Base-by-base conservation (phyloP, 805 yeast species). In the Metschnikowia arizonensis region DNA sequence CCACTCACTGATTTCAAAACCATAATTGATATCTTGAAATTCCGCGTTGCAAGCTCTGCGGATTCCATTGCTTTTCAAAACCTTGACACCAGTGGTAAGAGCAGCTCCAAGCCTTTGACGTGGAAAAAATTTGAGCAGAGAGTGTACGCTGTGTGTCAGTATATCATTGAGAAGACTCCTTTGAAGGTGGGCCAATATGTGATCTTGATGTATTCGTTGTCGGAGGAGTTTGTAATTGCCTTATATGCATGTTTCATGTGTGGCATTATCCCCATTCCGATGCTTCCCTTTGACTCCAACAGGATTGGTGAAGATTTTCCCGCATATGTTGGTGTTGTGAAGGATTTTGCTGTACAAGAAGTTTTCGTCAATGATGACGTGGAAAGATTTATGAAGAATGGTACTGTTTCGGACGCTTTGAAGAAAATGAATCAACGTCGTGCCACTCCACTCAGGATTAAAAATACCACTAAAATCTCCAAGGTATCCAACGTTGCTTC, bases 41-140 rank as follows among this genome's bases (percentile, higher is more conserved):
- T 89, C 76, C 74, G 99, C 49, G 83, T 88, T 0, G 68, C 74
- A 6, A 77, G 79, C 34, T 84, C 83, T 37, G 81, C 88, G 0
- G 97, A 91, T 53, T 85, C 88, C 45, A 67, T 85, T 46, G 97
- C 97, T 0, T 88, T 79, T 60, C 76, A 70, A 36, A 66, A 64
- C 44, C 54, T 69, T 4, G 77, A 69, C 39, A 62, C 61, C 24
- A 53, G 58, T 32, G 71, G 68, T 3, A 67, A 65, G 29, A 52
- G 64, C 9, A 60, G 63, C 33, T 59, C 67, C 1, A 72, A 68
- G 42, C 72, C 74, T 1, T 56, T 71, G 43, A 68, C 74, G 0
- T 93, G 98, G 98, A 81, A 79, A 50, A 83, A 85, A 57, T 81
- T 93, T 49, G 97, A 88, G 47, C 75, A 73, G 33, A 75, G 85